Conservation (phyloP, 257 asterid species). For the Solanum sparsipilum region DNA sequence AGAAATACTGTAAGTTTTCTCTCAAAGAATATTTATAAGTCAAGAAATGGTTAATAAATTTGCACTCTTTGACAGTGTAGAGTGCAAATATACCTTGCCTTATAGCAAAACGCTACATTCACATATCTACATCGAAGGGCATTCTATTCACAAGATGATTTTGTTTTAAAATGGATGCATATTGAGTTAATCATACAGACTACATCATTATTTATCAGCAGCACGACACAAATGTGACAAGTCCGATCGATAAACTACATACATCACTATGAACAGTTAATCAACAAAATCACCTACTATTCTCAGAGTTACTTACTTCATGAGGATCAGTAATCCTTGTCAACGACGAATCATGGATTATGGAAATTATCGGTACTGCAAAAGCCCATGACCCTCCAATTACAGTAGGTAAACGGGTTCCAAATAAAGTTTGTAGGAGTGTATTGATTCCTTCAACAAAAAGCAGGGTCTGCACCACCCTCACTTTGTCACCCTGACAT, state of each 20-base stretch:
- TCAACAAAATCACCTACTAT: neutral
- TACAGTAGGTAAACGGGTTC: conserved; percentile 86
- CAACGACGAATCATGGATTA: conserved; percentile 76
- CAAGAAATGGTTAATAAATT: neutral
- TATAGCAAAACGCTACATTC: neutral
- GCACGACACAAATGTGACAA: neutral
- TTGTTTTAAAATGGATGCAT: neutral
- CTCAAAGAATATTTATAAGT: neutral
- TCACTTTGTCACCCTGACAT: conserved; percentile 72
- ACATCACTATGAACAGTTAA: neutral
- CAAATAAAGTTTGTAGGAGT: conserved; percentile 76
- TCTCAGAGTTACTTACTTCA: conserved; percentile 25
- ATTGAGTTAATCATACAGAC: neutral
- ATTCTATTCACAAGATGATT: neutral
- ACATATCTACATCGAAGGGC: neutral
- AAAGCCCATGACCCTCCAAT: conserved; percentile 99
- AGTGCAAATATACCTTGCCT: neutral
- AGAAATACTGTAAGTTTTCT: neutral
- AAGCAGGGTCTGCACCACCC: conserved; percentile 84
- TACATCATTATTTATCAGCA: neutral
- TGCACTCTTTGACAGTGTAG: neutral
- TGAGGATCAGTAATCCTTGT: conserved; percentile 65
- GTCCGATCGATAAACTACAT: neutral
- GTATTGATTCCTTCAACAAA: conserved; percentile 90
- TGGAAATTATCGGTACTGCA: conserved; percentile 77